Evolutionary conservation across 257 asterid genomes (phyloP).

Genomic region (Rehmannia glutinosa): DNA sequence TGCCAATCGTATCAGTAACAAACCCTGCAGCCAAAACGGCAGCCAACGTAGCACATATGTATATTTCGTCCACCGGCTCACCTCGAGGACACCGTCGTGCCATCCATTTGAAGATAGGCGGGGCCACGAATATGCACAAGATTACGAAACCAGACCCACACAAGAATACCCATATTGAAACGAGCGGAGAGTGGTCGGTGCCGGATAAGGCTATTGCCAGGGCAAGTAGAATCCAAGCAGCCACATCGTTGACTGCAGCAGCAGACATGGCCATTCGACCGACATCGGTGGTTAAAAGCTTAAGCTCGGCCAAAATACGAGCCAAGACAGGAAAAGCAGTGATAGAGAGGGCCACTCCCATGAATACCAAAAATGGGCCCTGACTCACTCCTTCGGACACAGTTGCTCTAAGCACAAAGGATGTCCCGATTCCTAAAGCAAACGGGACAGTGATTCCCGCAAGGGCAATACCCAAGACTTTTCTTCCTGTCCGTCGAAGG

Average conservation of each 20-base stretch:
- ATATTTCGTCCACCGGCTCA: slow-evolving; percentile 63
- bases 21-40: slow-evolving; percentile 68
- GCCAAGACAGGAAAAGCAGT: slow-evolving; percentile 87
- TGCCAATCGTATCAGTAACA: slow-evolving; percentile 65
- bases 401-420: slow-evolving; percentile 46
- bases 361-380: slow-evolving; percentile 59
- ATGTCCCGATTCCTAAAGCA: slow-evolving; percentile 67
- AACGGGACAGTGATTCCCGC: slow-evolving; percentile 76
- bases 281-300: slow-evolving; percentile 74
- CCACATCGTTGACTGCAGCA: slow-evolving; percentile 80
- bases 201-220: slow-evolving; percentile 72
- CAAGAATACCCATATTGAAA: slow-evolving; percentile 65
- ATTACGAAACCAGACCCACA: slow-evolving; percentile 52
- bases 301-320: slow-evolving; percentile 75
- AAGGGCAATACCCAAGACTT: slow-evolving; percentile 60
- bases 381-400: slow-evolving; percentile 38
- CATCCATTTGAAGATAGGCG: slow-evolving; percentile 64
- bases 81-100: slow-evolving; percentile 55
- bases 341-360: slow-evolving; percentile 88
- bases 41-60: slow-evolving; percentile 55
- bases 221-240: slow-evolving; percentile 81
- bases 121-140: slow-evolving; percentile 31
- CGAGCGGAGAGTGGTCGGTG: slow-evolving; percentile 43
- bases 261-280: slow-evolving; percentile 84
- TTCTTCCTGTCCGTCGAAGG: slow-evolving; percentile 51